phyloP scores from a whole-genome alignment of 1,284 basidiomycete genomes.

The Schizophyllum commune region DNA sequence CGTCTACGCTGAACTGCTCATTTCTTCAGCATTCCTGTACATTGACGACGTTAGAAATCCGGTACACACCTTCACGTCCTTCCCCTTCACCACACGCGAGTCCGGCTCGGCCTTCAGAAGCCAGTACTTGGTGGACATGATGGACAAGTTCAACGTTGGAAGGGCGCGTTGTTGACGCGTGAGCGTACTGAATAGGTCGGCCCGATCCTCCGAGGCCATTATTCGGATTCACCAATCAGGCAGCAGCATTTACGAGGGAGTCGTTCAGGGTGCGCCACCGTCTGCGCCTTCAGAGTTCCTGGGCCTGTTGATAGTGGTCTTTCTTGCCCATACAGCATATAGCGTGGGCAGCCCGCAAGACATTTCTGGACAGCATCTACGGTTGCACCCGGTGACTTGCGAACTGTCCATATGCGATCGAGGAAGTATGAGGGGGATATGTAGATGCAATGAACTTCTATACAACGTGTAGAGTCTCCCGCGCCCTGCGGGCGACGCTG shows the following conservation, averaged over 20 bases:
- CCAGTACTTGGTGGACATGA: constrained; percentile 44
- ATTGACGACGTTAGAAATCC: not conserved
- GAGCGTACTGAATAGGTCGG: not conserved
- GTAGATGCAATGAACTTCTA: not conserved
- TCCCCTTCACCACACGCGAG: constrained; percentile 80
- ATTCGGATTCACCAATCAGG: not conserved
- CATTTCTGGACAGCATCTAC: too few relatives aligned
- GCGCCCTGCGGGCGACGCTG: not conserved
- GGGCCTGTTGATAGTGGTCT: too few relatives aligned
- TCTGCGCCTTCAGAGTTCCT: too few relatives aligned
- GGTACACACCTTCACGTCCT: constrained; percentile 73
- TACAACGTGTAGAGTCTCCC: not conserved
- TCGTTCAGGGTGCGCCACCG: not conserved
- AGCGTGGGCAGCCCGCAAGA: too few relatives aligned
- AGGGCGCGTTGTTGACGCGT: not conserved
- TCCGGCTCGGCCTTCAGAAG: constrained; percentile 92
- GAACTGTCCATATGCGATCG: too few relatives aligned
- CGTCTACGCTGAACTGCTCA: constrained; percentile 82
- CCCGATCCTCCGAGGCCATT: not conserved
- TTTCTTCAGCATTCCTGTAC: not conserved
- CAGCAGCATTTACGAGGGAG: not conserved
- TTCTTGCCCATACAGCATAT: too few relatives aligned
- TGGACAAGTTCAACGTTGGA: not conserved
- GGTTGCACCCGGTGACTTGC: too few relatives aligned
- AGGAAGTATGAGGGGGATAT: not conserved